These are phyloP conservation scores for Fusarium newnesense DNA, from an alignment of 2,329 filamentous ascomycete genomes.

Conservation along the genomic window DNA sequence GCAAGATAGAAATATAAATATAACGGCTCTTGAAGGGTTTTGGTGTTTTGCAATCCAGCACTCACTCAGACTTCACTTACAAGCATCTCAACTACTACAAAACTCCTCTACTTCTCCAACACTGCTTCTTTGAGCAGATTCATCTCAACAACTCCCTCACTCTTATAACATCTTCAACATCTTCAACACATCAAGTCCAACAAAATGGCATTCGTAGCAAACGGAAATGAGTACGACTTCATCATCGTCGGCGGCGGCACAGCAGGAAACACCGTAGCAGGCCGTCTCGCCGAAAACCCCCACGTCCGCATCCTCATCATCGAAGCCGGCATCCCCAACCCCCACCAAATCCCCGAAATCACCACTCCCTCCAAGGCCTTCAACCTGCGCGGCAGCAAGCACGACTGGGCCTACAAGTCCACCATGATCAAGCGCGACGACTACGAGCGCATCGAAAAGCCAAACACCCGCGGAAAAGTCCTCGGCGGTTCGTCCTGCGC, in stretches of 20 bases:
- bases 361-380: constrained; percentile 64
- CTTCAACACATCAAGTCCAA: background rate
- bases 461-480: constrained; percentile 69
- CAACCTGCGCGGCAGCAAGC: constrained; percentile 62
- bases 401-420: constrained; percentile 71
- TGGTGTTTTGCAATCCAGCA: background rate
- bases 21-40: background rate
- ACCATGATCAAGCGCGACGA: constrained; percentile 68
- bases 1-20: background rate
- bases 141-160: background rate
- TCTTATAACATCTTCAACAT: background rate
- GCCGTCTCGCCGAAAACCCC: constrained; percentile 50
- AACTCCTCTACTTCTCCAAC: background rate
- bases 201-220: constrained; percentile 3
- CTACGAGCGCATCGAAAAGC: constrained; percentile 70
- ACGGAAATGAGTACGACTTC: constrained; percentile 7
- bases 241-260: constrained; percentile 43
- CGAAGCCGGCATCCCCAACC: constrained; percentile 60
- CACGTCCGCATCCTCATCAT: constrained; percentile 57
- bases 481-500: constrained; percentile 67
- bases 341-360: constrained; percentile 61
- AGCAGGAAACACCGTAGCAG: constrained; percentile 50
- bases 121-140: background rate
- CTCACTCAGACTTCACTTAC: background rate
- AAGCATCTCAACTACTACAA: background rate